phyloP scores from a whole-genome alignment of 1,284 basidiomycete species.

The Mycena citricolor region DNA sequence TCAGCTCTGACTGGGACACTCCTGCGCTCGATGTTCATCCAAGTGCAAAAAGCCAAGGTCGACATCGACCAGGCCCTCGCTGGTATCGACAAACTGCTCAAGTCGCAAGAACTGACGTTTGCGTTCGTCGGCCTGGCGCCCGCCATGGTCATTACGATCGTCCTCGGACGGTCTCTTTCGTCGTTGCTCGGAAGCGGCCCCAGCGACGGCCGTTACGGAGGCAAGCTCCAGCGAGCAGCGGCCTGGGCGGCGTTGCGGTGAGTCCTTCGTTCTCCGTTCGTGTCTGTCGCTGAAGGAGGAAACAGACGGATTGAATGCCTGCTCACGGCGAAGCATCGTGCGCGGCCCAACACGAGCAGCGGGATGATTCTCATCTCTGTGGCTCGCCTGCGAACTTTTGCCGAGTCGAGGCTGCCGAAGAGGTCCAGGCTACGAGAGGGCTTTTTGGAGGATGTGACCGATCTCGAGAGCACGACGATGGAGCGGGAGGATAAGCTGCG shows the following conservation, averaged over 20 bases:
- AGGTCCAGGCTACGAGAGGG: conserved; percentile 62
- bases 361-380: conserved; percentile 76
- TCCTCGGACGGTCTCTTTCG: conserved; percentile 54
- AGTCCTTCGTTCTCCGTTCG: conserved; percentile 24
- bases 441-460: conserved; percentile 81
- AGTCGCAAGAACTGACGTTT: conserved; percentile 95
- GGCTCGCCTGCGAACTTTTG: conserved; percentile 65
- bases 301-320: conserved; percentile 73
- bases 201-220: conserved; percentile 53
- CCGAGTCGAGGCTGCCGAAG: conserved; percentile 50
- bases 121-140: conserved; percentile 97
- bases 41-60: conserved; percentile 96
- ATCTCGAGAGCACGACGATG: conserved; percentile 77
- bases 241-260: conserved; percentile 69
- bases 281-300: conserved; percentile 1
- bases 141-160: conserved; percentile 80
- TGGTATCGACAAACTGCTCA: conserved; percentile 90
- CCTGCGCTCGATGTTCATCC: conserved; percentile 85
- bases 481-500: conserved; percentile 69
- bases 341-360: conserved; percentile 39
- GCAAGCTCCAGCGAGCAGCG: conserved; percentile 43
- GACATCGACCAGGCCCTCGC: conserved; percentile 87
- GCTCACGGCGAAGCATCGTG: conserved; percentile 50
- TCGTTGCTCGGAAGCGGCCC: conserved; percentile 48
- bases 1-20: conserved; percentile 83